phyloP scores from a whole-genome alignment of 2,329 filamentous ascomycete genomes.

The Paraconiothyrium sp. region DNA sequence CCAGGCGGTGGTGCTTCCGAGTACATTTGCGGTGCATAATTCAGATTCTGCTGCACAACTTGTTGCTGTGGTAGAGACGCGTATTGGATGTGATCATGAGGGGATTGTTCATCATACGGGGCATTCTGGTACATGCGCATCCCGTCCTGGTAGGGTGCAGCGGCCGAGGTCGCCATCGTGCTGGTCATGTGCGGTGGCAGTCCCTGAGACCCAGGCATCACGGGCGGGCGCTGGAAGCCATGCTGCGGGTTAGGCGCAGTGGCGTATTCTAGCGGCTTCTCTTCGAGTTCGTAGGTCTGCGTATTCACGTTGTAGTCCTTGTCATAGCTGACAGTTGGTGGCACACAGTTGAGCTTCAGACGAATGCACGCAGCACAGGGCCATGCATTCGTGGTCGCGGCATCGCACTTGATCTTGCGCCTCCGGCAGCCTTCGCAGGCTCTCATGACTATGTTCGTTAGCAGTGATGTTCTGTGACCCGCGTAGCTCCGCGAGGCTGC shows the following conservation, averaged over 20 bases:
- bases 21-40: slow-evolving; percentile 47
- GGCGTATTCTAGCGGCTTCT: slow-evolving; percentile 51
- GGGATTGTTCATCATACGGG: slow-evolving; percentile 44
- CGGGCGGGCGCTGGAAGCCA: slow-evolving; percentile 49
- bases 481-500: slow-evolving; percentile 11
- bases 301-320: slow-evolving; percentile 59
- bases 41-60: slow-evolving; percentile 44
- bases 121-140: slow-evolving; percentile 48
- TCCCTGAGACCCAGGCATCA: slow-evolving; percentile 37
- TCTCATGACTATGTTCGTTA: slow-evolving; percentile 78
- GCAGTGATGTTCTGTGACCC: slow-evolving; percentile 20
- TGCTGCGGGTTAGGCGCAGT: slow-evolving; percentile 51
- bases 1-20: slow-evolving; percentile 37
- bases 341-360: slow-evolving; percentile 91
- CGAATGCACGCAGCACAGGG: slow-evolving; percentile 93
- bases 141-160: slow-evolving; percentile 36
- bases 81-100: slow-evolving; percentile 49
- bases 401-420: slow-evolving; percentile 98
- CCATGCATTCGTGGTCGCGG: slow-evolving; percentile 96
- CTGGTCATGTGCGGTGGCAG: slow-evolving; percentile 41
- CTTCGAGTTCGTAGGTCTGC: slow-evolving; percentile 54
- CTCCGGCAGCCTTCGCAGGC: slow-evolving; percentile 94
- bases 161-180: slow-evolving; percentile 41
- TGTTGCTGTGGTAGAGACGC: slow-evolving; percentile 46
- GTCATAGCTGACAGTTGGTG: slow-evolving; percentile 82